phyloP scores from a whole-genome alignment of 768 basidiomycete genomes.

The Hydnomerulius pinastri region DNA sequence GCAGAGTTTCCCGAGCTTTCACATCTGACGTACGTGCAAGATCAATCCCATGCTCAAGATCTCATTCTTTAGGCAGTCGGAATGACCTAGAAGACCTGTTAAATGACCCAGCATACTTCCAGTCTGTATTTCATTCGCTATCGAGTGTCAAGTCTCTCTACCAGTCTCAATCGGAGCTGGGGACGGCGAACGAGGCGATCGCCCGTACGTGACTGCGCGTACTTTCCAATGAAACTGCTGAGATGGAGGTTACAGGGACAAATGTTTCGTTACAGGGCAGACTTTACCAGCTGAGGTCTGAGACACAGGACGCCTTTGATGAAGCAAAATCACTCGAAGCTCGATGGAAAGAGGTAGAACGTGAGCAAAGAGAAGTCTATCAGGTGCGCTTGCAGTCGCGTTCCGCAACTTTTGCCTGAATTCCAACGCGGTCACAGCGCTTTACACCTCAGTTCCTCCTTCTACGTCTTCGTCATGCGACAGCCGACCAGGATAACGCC shows the following conservation, averaged over 20 bases:
- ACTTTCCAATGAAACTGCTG: slow-evolving; percentile 4
- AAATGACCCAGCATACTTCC: slow-evolving; percentile 79
- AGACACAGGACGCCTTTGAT: slow-evolving; percentile 87
- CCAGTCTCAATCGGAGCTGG: slow-evolving; percentile 74
- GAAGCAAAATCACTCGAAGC: slow-evolving; percentile 80
- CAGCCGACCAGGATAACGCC: slow-evolving; percentile 85
- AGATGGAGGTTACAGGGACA: slow-evolving; percentile 48
- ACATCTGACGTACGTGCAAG: slow-evolving; percentile 60
- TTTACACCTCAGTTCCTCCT: slow-evolving; percentile 87
- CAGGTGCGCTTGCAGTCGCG: slow-evolving; percentile 52
- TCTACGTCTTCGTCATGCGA: slow-evolving; percentile 84
- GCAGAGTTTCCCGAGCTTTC: slow-evolving; percentile 74
- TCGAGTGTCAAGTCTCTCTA: slow-evolving; percentile 73
- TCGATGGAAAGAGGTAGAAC: slow-evolving; percentile 85
- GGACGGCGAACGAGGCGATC: slow-evolving; percentile 82
- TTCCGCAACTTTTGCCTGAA: not conserved
- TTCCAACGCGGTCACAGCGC: slow-evolving; percentile 50
- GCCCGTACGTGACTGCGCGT: slow-evolving; percentile 59
- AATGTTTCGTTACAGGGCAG: slow-evolving; percentile 77
- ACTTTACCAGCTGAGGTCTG: slow-evolving; percentile 72
- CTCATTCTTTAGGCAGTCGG: slow-evolving; percentile 49
- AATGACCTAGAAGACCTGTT: slow-evolving; percentile 91
- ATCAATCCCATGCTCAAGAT: not conserved
- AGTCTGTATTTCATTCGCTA: slow-evolving; percentile 83
- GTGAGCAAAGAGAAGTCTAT: slow-evolving; percentile 86